Percentiles rank a stretch among this genome's conserved stretches.
Evolutionary conservation across 2,329 filamentous ascomycete genomes (phyloP).

Genomic region (Teratosphaeria zuluensis): DNA sequence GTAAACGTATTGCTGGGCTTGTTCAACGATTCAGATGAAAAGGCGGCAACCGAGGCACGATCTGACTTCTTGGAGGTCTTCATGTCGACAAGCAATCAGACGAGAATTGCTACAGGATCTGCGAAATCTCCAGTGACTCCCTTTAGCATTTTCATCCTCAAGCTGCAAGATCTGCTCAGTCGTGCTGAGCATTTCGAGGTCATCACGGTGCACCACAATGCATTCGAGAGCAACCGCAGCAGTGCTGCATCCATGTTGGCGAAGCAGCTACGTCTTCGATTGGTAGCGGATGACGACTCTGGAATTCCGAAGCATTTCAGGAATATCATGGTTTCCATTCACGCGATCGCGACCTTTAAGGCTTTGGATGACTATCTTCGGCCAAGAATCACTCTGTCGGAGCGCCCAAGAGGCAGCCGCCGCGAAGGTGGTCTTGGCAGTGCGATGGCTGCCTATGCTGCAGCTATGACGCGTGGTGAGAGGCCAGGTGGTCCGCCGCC

Average conservation of each 20-base stretch:
- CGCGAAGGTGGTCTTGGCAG: slow-evolving; percentile 52
- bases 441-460: slow-evolving; percentile 67
- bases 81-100: slow-evolving; percentile 61
- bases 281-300: slow-evolving; percentile 81
- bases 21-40: slow-evolving; percentile 61
- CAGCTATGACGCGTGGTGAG: slow-evolving; percentile 49
- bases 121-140: slow-evolving; percentile 66
- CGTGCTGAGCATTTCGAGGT: slow-evolving; percentile 97
- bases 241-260: slow-evolving; percentile 93
- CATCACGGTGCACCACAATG: slow-evolving; percentile 86
- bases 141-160: slow-evolving; percentile 84
- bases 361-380: slow-evolving; percentile 91
- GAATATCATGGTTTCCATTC: slow-evolving; percentile 97
- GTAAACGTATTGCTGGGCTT: slow-evolving; percentile 75
- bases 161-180: slow-evolving; percentile 90
- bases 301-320: slow-evolving; percentile 80
- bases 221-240: slow-evolving; percentile 78
- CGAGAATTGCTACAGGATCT: slow-evolving; percentile 54
- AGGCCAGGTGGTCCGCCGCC: slow-evolving; percentile 20
- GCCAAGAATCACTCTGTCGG: slow-evolving; percentile 73
- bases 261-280: slow-evolving; percentile 82
- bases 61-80: slow-evolving; percentile 84
- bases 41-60: slow-evolving; percentile 51
- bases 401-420: slow-evolving; percentile 54
- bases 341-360: slow-evolving; percentile 97